Evolutionary conservation across 1,284 basidiomycete genomes (phyloP).

Genomic region (Paramarasmius palmivorus): DNA sequence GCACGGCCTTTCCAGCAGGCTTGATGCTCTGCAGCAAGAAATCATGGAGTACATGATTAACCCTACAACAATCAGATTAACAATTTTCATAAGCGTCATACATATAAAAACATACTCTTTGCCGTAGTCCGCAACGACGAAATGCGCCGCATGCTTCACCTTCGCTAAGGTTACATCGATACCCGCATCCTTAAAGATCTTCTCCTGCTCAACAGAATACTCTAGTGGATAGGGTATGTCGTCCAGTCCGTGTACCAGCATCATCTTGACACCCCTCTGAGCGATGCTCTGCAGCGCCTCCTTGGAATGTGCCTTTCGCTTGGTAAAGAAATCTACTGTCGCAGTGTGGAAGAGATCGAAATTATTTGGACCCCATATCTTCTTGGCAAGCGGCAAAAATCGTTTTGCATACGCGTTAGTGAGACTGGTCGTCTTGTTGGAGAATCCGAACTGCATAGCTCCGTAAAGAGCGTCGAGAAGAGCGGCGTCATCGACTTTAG

Average conservation of each 20-base stretch:
- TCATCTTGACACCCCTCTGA: conserved; percentile 5
- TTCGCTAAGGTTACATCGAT: background rate
- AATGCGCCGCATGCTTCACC: conserved; percentile 12
- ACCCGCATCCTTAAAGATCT: conserved; percentile 8
- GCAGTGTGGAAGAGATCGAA: conserved; percentile 10
- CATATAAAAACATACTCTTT: background rate
- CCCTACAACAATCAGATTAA: background rate
- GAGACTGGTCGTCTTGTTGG: conserved; percentile 21
- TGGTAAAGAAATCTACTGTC: conserved; percentile 14
- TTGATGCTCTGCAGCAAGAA: background rate
- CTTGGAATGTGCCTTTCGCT: conserved; percentile 7
- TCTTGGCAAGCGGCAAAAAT: conserved; percentile 2
- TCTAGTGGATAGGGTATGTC: conserved; percentile 17
- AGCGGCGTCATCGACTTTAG: conserved; percentile 19
- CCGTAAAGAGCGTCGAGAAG: conserved; percentile 29
- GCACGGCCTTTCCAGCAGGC: background rate
- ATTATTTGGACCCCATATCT: conserved; percentile 8
- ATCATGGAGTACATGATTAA: conserved; percentile 1
- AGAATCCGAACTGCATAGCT: conserved; percentile 33
- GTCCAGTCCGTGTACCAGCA: conserved; percentile 13
- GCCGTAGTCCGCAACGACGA: background rate
- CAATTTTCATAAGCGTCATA: background rate
- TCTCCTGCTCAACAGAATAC: conserved; percentile 9
- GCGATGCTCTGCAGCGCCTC: conserved; percentile 9
- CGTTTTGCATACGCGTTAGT: conserved; percentile 24